Evolutionary conservation across 179 eudicot genomes (phyloP), one percentile per base, ranked within the genome.

Genomic region (Silene noctiflora): DNA sequence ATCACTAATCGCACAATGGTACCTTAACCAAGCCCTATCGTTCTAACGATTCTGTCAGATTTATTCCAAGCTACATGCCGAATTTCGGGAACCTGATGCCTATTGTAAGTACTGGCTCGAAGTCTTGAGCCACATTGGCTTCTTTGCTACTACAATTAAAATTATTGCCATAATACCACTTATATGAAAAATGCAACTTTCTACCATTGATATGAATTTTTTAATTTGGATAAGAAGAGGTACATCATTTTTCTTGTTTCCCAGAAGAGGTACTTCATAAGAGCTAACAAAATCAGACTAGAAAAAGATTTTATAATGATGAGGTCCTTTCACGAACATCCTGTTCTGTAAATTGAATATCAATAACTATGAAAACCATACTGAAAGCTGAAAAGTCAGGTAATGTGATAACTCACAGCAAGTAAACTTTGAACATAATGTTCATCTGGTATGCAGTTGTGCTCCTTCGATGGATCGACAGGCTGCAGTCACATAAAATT

Each of bases 371-470:
- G 51, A 67, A 20, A 35, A 67, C 24, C 0, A 74, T 51, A 61
- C 35, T 14, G 22, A 39, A 29, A 21, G 63, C 44, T 74, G 31
- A 59, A 21, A 71, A 63, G n/a, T n/a, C 27, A 27, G 17, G 24
- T 33, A 17, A 20, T 62, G 61, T 61, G 53, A 53, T n/a, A 44
- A 87, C 97, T 93, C 85, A 93, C 98, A 76, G 93, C 89, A 72
- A 93, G 85, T 80, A 93, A 84, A 58, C 93, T 91, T 75, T 84
- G 92, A 73, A 93, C 97, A 73, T 91, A 93, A 86, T 93, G 98
- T 77, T 93, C 98, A 86, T 93, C 98, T 67, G 98, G 98, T 84
- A 93, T 91, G 85, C 98, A 93, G 77, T 93, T 93, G 77, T 93
- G 98, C 90, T 90, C 89, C 85, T 91, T 91, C 14, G 85, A 89